phyloP scores from a whole-genome alignment of 2,329 filamentous ascomycete species.

The Cordyceps militaris region DNA sequence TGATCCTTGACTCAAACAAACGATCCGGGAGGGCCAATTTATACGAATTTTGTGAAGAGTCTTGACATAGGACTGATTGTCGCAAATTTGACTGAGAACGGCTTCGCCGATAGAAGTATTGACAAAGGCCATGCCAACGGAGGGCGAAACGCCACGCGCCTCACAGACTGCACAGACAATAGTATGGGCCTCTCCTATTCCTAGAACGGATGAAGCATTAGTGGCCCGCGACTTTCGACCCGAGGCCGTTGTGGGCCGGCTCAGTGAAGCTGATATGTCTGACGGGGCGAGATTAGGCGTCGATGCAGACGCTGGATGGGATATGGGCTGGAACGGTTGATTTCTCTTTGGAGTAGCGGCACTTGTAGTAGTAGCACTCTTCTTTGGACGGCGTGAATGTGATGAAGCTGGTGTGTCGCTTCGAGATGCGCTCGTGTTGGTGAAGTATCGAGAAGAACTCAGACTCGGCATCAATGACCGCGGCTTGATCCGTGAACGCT shows the following conservation, averaged over 20 bases:
- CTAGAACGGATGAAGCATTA: constrained; percentile 32
- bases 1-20: constrained; percentile 65
- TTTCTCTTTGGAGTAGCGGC: neutral
- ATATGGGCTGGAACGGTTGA: neutral
- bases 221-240: constrained; percentile 38
- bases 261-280: constrained; percentile 18
- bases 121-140: constrained; percentile 78
- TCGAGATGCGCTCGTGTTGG: neutral
- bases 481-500: neutral
- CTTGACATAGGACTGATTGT: constrained; percentile 84
- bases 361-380: neutral
- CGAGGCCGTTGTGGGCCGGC: constrained; percentile 33
- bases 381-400: neutral
- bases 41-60: constrained; percentile 82
- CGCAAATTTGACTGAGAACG: constrained; percentile 82
- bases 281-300: constrained; percentile 13
- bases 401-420: neutral
- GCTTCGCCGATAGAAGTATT: constrained; percentile 81
- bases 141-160: constrained; percentile 77
- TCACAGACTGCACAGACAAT: constrained; percentile 86
- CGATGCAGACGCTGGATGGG: neutral
- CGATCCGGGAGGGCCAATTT: constrained; percentile 69
- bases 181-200: constrained; percentile 51
- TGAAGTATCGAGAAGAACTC: constrained; percentile 2
- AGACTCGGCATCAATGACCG: neutral